A percentile compares a stretch with the other conserved stretches of the same genome.
phyloP scores from a whole-genome alignment of 2,329 filamentous ascomycete species.

The Penicillium sp. region DNA sequence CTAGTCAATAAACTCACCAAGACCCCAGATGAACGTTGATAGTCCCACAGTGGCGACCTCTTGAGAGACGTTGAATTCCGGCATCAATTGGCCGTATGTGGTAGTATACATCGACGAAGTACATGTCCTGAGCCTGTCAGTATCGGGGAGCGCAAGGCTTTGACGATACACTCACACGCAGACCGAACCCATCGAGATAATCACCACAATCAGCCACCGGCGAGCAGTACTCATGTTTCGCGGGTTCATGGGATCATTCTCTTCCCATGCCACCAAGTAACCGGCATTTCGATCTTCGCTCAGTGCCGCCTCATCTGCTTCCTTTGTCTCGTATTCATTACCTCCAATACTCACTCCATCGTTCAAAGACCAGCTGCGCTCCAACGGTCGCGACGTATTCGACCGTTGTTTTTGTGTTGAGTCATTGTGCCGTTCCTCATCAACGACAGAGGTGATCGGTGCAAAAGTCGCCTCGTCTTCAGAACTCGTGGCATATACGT shows the following conservation, averaged over 20 bases:
- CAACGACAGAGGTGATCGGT: background rate
- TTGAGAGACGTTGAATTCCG: slow-evolving; percentile 65
- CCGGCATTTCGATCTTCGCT: slow-evolving; percentile 29
- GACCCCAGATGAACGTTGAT: slow-evolving; percentile 74
- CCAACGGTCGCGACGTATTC: slow-evolving; percentile 24
- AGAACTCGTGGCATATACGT: slow-evolving; percentile 9
- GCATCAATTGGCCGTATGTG: slow-evolving; percentile 70
- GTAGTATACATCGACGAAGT: slow-evolving; percentile 83
- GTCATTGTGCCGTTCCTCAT: background rate
- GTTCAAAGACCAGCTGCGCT: slow-evolving; percentile 34
- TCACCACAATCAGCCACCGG: slow-evolving; percentile 73
- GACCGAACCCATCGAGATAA: slow-evolving; percentile 67
- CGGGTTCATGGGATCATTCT: slow-evolving; percentile 68
- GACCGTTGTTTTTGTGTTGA: slow-evolving; percentile 13
- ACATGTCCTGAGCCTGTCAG: slow-evolving; percentile 56
- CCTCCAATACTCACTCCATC: slow-evolving; percentile 30
- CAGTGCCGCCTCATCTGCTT: slow-evolving; percentile 18
- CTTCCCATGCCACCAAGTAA: slow-evolving; percentile 71
- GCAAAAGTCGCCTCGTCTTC: slow-evolving; percentile 13
- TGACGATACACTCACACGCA: slow-evolving; percentile 63
- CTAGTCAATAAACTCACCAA: slow-evolving; percentile 45
- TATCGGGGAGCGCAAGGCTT: background rate
- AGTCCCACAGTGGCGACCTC: slow-evolving; percentile 73
- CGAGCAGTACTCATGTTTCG: slow-evolving; percentile 59
- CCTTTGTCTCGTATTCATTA: slow-evolving; percentile 14